Percentiles rank a stretch among this genome's conserved stretches.
Evolutionary conservation across 169 alveolate genomes (phyloP).

Genomic region (Cryptosporidium canis): DNA sequence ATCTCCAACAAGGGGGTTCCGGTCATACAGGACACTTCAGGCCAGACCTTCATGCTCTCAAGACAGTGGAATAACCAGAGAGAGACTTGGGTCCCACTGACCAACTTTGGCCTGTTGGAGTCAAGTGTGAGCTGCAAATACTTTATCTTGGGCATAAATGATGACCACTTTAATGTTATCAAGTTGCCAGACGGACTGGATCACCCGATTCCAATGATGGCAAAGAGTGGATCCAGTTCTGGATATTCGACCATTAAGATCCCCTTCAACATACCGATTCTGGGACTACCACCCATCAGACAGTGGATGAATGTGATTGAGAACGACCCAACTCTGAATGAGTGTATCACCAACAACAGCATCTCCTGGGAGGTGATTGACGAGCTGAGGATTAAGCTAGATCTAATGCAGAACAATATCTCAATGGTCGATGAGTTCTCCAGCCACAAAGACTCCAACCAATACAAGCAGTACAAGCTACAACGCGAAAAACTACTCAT

Average conservation of each 20-base stretch:
- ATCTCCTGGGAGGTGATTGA: slow-evolving; percentile 66
- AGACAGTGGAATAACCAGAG: slow-evolving; percentile 64
- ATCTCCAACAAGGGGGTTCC: slow-evolving; percentile 49
- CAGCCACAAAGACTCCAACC: neutral
- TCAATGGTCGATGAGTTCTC: slow-evolving; percentile 9
- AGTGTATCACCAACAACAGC: slow-evolving; percentile 52
- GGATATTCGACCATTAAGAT: slow-evolving; percentile 24
- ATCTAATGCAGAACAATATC: neutral
- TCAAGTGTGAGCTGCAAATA: slow-evolving; percentile 16
- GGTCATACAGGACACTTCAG: slow-evolving; percentile 56
- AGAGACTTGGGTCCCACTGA: slow-evolving; percentile 56
- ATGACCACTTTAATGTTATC: slow-evolving; percentile 49
- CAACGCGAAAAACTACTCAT: slow-evolving; percentile 41
- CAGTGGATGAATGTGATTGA: slow-evolving; percentile 64
- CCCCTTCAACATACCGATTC: slow-evolving; percentile 51
- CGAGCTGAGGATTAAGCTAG: slow-evolving; percentile 28
- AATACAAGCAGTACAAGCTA: slow-evolving; percentile 8
- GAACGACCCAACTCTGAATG: slow-evolving; percentile 41
- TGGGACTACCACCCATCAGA: slow-evolving; percentile 53
- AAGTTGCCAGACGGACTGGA: slow-evolving; percentile 64
- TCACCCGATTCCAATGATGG: slow-evolving; percentile 52
- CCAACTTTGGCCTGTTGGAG: slow-evolving; percentile 45
- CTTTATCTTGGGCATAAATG: slow-evolving; percentile 24
- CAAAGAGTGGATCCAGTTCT: slow-evolving; percentile 11
- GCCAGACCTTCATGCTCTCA: slow-evolving; percentile 41